phyloP scores from a whole-genome alignment of 257 asterid species.

The Jacaranda mimosifolia region DNA sequence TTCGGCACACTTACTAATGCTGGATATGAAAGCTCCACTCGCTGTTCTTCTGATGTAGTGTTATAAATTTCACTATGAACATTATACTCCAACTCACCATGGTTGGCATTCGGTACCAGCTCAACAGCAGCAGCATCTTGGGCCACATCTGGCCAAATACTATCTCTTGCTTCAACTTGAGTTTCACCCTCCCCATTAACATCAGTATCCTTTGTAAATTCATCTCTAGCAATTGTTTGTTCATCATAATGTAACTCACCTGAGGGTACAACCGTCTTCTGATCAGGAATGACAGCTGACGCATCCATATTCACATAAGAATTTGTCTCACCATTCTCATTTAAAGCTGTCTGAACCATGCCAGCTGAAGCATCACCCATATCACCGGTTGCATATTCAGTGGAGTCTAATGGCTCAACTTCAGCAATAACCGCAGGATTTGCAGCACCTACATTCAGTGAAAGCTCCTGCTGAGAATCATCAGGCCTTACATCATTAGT shows the following conservation, averaged over 20 bases:
- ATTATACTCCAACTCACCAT: constrained; percentile 43
- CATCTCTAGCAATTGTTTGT: constrained; percentile 45
- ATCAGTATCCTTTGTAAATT: constrained; percentile 44
- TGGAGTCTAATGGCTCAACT: constrained; percentile 27
- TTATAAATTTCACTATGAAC: constrained; percentile 39
- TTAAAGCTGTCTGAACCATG: constrained; percentile 33
- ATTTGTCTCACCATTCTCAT: constrained; percentile 42
- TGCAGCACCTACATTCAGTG: constrained; percentile 39
- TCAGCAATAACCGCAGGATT: constrained; percentile 32
- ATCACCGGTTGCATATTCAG: constrained; percentile 36
- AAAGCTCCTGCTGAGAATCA: constrained; percentile 40
- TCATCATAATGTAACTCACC: constrained; percentile 47
- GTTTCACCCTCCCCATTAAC: constrained; percentile 44
- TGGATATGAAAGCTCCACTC: constrained; percentile 40
- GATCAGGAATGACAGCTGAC: constrained; percentile 44
- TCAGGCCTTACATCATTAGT: constrained; percentile 37
- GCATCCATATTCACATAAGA: constrained; percentile 40
- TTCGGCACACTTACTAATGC: constrained; percentile 41
- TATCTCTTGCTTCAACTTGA: constrained; percentile 44
- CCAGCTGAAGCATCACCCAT: constrained; percentile 43
- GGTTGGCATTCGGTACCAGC: constrained; percentile 40
- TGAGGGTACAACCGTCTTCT: constrained; percentile 43
- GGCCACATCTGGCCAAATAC: constrained; percentile 38
- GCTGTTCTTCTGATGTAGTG: constrained; percentile 46
- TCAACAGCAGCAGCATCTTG: constrained; percentile 48